Percentiles rank a stretch among this genome's conserved stretches.
These are phyloP conservation scores for Misopates orontium DNA, from an alignment of 257 asterid genomes.

Conservation along the genomic window DNA sequence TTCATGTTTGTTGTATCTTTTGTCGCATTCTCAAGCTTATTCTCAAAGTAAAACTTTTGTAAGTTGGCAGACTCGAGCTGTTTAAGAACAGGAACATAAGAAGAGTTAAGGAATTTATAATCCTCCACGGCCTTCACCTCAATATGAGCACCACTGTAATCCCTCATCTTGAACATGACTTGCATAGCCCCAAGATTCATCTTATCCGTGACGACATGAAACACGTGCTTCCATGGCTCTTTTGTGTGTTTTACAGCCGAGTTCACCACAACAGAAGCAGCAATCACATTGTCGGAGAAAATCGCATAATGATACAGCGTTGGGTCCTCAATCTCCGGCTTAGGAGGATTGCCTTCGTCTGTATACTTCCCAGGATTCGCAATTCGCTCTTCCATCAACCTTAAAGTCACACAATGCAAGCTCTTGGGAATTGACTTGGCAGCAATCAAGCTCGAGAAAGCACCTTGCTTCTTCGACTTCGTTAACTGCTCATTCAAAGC, in stretches of 20 bases:
- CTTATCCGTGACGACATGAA: conserved; percentile 60
- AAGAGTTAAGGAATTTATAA: conserved; percentile 44
- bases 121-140: conserved; percentile 51
- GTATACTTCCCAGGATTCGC: conserved; percentile 40
- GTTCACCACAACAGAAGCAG: conserved; percentile 60
- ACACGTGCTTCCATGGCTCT: conserved; percentile 55
- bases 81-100: conserved; percentile 47
- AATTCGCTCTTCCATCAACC: conserved; percentile 51
- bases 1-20: conserved; percentile 50
- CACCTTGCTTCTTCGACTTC: conserved; percentile 50
- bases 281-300: conserved; percentile 55
- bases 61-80: conserved; percentile 45
- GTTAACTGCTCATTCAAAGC: conserved; percentile 50
- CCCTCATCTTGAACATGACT: conserved; percentile 53
- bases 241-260: conserved; percentile 49
- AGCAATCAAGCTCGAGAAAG: conserved; percentile 56
- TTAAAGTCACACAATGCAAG: conserved; percentile 51
- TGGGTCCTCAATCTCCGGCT: conserved; percentile 50
- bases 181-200: conserved; percentile 65
- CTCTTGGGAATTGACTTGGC: conserved; percentile 60
- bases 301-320: conserved; percentile 53
- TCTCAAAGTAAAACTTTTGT: conserved; percentile 42
- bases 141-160: conserved; percentile 43
- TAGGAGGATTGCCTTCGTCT: conserved; percentile 44
- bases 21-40: conserved; percentile 48